Percentiles rank a stretch among this genome's conserved stretches.
These are phyloP conservation scores for Fistulifera solaris DNA, from an alignment of 108 stramenopile species.

Conservation along the genomic window DNA sequence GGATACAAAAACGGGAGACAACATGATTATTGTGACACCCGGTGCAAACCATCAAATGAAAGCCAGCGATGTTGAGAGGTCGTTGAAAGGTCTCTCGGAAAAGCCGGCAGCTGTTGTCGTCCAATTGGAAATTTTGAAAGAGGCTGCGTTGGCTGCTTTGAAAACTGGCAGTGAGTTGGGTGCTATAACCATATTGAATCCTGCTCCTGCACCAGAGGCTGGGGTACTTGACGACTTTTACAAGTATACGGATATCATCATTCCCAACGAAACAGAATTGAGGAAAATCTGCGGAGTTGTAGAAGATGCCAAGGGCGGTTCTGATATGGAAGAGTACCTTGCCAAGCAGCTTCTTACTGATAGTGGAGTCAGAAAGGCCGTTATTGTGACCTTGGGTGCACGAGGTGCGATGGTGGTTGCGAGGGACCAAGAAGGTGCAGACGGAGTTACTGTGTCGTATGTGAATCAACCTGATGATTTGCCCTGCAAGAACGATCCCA, in stretches of 20 bases:
- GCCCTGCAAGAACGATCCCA: conserved; percentile 51
- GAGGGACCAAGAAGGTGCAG: conserved; percentile 17
- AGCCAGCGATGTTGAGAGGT: conserved; percentile 41
- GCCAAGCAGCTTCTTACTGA: conserved; percentile 37
- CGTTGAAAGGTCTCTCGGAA: conserved; percentile 12
- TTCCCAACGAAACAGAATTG: conserved; percentile 78
- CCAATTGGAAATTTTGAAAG: conserved; percentile 68
- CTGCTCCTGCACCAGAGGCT: conserved; percentile 51
- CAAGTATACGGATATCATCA: conserved; percentile 57
- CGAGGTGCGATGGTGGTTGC: conserved; percentile 74
- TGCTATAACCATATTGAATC: conserved; percentile 71
- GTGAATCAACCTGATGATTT: conserved; percentile 51
- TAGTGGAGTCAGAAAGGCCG: conserved; percentile 49
- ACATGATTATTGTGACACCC: conserved; percentile 74
- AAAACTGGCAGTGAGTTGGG: conserved; percentile 47
- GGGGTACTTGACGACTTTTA: conserved; percentile 69
- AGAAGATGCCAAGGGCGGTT: conserved; percentile 26
- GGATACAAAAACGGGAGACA: conserved; percentile 62
- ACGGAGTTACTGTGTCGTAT: conserved; percentile 10
- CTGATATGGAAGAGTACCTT: conserved; percentile 31
- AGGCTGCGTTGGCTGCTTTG: conserved; percentile 57
- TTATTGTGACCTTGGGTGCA: conserved; percentile 76
- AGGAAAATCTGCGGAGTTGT: conserved; percentile 23
- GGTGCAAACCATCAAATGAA: conserved; percentile 70
- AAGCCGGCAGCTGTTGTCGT: conserved; percentile 43